Conservation (phyloP, 768 basidiomycete species). For the Boletus subcaerulescens region DNA sequence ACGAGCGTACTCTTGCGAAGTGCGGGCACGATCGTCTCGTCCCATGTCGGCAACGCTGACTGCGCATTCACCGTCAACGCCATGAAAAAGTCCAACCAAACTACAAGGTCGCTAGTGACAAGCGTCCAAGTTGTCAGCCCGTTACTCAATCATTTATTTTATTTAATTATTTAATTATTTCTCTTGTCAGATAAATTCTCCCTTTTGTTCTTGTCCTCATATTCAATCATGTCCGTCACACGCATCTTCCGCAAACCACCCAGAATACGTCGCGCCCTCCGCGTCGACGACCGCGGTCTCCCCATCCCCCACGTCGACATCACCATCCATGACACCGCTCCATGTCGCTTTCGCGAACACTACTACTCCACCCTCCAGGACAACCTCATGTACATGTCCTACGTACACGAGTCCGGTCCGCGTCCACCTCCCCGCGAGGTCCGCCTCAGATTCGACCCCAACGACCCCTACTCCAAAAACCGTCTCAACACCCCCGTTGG, state of each 20-base stretch:
- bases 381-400: constrained; percentile 93
- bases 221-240: constrained; percentile 22
- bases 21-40: constrained; percentile 78
- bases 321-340: constrained; percentile 65
- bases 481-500: constrained; percentile 74
- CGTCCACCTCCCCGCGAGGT: constrained; percentile 54
- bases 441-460: constrained; percentile 68
- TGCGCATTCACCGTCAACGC: constrained; percentile 42
- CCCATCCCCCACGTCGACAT: constrained; percentile 71
- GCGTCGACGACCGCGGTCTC: constrained; percentile 52
- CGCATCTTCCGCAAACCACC: constrained; percentile 57
- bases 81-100: constrained; percentile 21
- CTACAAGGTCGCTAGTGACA: not conserved
- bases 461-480: constrained; percentile 80
- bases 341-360: constrained; percentile 76
- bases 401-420: constrained; percentile 66
- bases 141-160: not conserved
- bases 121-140: constrained; percentile 2
- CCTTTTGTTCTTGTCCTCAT: not conserved
- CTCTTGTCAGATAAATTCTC: not conserved
- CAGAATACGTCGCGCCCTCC: constrained; percentile 42
- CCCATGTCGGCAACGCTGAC: constrained; percentile 57
- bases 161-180: constrained; percentile 2
- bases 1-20: constrained; percentile 67
- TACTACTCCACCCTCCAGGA: constrained; percentile 81